Evolutionary conservation across 148 eudicot species (phyloP).

Genomic region (Rhododendron griersonianum): DNA sequence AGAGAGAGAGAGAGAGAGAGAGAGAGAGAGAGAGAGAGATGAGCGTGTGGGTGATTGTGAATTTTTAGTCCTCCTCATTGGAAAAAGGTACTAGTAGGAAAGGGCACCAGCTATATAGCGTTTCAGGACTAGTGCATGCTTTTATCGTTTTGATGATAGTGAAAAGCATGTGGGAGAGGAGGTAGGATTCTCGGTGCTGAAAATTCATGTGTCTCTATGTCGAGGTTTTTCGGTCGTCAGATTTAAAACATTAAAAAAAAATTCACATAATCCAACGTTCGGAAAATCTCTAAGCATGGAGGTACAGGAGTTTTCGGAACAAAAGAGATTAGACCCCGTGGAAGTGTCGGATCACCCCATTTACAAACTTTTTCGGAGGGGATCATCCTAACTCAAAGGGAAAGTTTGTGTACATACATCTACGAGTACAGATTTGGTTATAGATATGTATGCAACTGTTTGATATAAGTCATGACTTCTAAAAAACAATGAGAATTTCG

Average conservation of each 20-base stretch:
- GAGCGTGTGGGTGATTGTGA: conserved; percentile 10
- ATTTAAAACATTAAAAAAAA: too few relatives aligned
- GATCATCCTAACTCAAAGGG: background rate
- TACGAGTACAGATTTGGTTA: background rate
- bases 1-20: conserved; percentile 15
- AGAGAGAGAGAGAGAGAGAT: conserved; percentile 4
- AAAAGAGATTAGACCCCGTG: too few relatives aligned
- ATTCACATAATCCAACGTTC: fast-evolving
- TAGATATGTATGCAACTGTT: background rate
- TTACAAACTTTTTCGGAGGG: too few relatives aligned
- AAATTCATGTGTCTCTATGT: too few relatives aligned
- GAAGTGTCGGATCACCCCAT: too few relatives aligned
- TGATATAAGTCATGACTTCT: background rate
- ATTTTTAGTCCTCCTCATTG: background rate
- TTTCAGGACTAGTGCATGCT: background rate
- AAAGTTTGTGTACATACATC: background rate
- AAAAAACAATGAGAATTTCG: background rate
- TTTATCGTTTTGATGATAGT: background rate
- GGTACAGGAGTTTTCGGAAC: too few relatives aligned
- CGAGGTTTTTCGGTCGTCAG: too few relatives aligned
- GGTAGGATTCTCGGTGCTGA: too few relatives aligned
- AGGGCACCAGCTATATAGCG: background rate
- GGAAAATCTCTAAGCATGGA: too few relatives aligned
- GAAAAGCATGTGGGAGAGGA: background rate
- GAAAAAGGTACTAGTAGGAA: background rate